Evolutionary conservation across 805 yeast species (phyloP).

Genomic region (Debaryomyces maramus): DNA sequence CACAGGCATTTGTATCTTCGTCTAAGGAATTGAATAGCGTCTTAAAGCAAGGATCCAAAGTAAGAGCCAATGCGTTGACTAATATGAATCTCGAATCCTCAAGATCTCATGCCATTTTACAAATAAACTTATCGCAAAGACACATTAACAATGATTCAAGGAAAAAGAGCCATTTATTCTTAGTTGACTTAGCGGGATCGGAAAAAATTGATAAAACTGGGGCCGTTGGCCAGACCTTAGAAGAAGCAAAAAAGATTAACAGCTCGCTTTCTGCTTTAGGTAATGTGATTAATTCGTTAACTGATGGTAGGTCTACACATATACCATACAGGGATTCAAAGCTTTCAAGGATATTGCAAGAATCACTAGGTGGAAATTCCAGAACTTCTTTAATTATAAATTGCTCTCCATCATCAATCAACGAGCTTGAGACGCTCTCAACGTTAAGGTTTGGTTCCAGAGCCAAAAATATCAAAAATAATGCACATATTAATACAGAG

Average conservation of each 20-base stretch:
- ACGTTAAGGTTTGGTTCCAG: conserved; percentile 74
- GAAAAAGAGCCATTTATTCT: conserved; percentile 62
- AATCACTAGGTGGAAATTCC: conserved; percentile 80
- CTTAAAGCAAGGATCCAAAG: conserved; percentile 56
- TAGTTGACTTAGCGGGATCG: conserved; percentile 87
- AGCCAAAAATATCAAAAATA: conserved; percentile 66
- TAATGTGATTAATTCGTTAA: conserved; percentile 74
- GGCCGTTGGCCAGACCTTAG: conserved; percentile 66
- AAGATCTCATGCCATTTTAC: conserved; percentile 79
- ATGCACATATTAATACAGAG: conserved; percentile 63
- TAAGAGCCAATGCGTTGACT: conserved; percentile 60
- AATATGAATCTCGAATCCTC: conserved; percentile 73
- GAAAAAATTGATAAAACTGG: conserved; percentile 80
- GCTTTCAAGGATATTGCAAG: conserved; percentile 74
- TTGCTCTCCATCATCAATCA: conserved; percentile 62
- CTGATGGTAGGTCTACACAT: conserved; percentile 65
- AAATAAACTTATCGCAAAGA: conserved; percentile 65
- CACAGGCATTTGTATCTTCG: conserved; percentile 58
- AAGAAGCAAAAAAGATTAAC: conserved; percentile 85
- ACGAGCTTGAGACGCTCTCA: conserved; percentile 66
- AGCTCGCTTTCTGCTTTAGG: conserved; percentile 76
- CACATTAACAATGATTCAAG: conserved; percentile 53
- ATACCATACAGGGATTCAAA: conserved; percentile 79
- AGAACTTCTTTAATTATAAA: conserved; percentile 71
- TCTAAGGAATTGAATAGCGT: conserved; percentile 58